Evolutionary conservation across 495 filamentous ascomycete species (phyloP).

Genomic region (Saxophila tyrrhenica): DNA sequence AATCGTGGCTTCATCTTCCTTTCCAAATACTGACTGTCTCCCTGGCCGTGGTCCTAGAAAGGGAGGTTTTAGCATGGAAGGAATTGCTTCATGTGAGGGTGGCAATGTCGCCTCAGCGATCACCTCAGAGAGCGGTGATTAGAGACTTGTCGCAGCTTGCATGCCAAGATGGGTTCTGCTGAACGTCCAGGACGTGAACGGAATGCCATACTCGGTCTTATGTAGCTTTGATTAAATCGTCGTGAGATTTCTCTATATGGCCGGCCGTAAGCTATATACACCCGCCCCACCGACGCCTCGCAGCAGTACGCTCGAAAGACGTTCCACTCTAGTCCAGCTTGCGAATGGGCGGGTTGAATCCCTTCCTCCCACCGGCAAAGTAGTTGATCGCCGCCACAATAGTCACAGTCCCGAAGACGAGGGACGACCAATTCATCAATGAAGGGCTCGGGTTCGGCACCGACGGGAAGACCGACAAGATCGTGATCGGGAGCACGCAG

Average conservation of each 20-base stretch:
- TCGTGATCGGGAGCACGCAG: neutral
- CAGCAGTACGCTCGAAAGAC: neutral
- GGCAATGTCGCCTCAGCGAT: too few species aligned
- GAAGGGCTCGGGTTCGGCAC: neutral
- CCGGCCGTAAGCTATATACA: neutral
- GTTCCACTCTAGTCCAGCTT: neutral
- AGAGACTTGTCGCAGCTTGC: too few species aligned
- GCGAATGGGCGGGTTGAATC: neutral
- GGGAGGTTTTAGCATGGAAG: too few species aligned
- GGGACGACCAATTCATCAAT: neutral
- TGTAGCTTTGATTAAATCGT: neutral
- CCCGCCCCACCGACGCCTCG: neutral
- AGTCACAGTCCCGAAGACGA: neutral
- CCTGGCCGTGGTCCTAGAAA: too few species aligned
- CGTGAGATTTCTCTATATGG: neutral
- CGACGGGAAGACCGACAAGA: neutral
- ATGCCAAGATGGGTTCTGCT: too few species aligned
- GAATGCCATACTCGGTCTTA: too few species aligned
- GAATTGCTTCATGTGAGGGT: too few species aligned
- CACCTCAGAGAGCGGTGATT: too few species aligned
- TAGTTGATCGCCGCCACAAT: neutral
- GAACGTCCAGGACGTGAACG: too few species aligned
- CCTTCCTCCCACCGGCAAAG: neutral
- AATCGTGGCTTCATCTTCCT: too few species aligned
- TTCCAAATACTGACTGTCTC: too few species aligned